phyloP scores from a whole-genome alignment of 345 rosid genomes.

The Gossypium herbaceum region DNA sequence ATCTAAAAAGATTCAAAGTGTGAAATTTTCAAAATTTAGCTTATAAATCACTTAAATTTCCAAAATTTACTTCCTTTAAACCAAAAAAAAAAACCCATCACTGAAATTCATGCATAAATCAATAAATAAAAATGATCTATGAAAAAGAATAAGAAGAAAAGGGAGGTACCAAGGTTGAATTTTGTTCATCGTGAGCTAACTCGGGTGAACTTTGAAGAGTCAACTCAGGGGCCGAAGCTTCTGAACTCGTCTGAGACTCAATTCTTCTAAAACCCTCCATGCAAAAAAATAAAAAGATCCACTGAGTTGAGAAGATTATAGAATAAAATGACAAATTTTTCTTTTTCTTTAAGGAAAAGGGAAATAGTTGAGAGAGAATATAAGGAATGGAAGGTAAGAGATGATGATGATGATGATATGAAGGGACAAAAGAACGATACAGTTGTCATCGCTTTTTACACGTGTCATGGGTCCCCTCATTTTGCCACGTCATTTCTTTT shows the following conservation, averaged over 20 bases:
- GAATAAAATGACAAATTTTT: background rate
- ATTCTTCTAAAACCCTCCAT: conserved; percentile 37
- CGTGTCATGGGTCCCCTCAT: conserved; percentile 36
- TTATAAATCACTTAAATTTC: background rate
- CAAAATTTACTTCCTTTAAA: background rate
- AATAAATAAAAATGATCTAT: conserved; percentile 5
- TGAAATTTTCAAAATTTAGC: background rate
- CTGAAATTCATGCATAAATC: background rate
- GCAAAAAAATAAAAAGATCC: background rate
- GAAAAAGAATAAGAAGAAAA: background rate
- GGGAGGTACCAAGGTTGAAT: conserved; percentile 21
- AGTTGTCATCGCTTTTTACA: conserved; percentile 68
- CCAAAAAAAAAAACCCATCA: background rate
- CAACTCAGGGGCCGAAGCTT: conserved; percentile 30
- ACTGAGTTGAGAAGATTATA: conserved; percentile 6
- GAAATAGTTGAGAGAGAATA: background rate
- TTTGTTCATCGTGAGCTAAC: conserved; percentile 27
- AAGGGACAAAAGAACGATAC: conserved; percentile 33
- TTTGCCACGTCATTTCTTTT: conserved; percentile 46
- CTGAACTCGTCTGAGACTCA: conserved; percentile 27
- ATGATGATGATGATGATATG: background rate
- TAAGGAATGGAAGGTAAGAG: background rate
- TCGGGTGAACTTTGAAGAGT: conserved; percentile 20
- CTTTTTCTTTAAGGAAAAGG: background rate
- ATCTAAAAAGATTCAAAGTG: background rate